A percentile compares a stretch with the other conserved stretches of the same genome.
Evolutionary conservation across 495 filamentous ascomycete genomes (phyloP).

Genomic region (Tricharina praecox): DNA sequence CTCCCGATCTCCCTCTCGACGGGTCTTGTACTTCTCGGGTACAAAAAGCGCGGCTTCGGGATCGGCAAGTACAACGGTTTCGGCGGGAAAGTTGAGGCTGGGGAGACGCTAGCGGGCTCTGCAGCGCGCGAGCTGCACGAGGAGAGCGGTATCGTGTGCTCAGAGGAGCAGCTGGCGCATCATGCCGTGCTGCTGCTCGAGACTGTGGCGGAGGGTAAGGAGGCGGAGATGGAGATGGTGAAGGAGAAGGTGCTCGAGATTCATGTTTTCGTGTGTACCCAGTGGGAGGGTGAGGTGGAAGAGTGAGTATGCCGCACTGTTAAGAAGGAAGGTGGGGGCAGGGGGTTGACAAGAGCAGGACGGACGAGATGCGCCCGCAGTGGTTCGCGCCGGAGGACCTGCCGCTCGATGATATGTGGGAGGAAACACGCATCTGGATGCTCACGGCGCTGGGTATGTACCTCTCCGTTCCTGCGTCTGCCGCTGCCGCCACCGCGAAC

Average conservation of each 20-base stretch:
- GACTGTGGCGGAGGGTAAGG: slow-evolving; percentile 14
- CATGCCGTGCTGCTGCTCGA: slow-evolving; percentile 24
- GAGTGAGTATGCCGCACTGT: slow-evolving; percentile 12
- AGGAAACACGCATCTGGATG: slow-evolving; percentile 20
- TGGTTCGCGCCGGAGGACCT: slow-evolving; percentile 17
- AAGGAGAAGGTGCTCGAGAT: slow-evolving; percentile 16
- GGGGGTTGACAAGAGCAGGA: slow-evolving; percentile 8
- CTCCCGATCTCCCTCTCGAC: slow-evolving; percentile 11
- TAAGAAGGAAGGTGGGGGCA: background rate
- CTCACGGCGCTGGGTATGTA: slow-evolving; percentile 11
- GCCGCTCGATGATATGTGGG: slow-evolving; percentile 23
- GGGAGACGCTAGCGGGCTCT: slow-evolving; percentile 21
- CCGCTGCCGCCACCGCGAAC: background rate
- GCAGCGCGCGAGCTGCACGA: slow-evolving; percentile 24
- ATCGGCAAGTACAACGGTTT: slow-evolving; percentile 27
- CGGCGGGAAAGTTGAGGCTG: slow-evolving; percentile 24
- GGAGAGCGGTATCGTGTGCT: slow-evolving; percentile 16
- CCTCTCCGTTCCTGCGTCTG: slow-evolving; percentile 5
- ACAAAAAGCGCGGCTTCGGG: slow-evolving; percentile 25
- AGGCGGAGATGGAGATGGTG: slow-evolving; percentile 8
- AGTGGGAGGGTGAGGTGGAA: slow-evolving; percentile 16
- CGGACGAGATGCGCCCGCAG: slow-evolving; percentile 24
- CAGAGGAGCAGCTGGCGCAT: slow-evolving; percentile 13
- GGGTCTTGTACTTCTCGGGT: slow-evolving; percentile 17
- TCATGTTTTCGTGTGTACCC: slow-evolving; percentile 18